Evolutionary conservation across 1,284 basidiomycete genomes (phyloP), one percentile per base, ranked within the genome.

Genomic region (Agaricales sp.): DNA sequence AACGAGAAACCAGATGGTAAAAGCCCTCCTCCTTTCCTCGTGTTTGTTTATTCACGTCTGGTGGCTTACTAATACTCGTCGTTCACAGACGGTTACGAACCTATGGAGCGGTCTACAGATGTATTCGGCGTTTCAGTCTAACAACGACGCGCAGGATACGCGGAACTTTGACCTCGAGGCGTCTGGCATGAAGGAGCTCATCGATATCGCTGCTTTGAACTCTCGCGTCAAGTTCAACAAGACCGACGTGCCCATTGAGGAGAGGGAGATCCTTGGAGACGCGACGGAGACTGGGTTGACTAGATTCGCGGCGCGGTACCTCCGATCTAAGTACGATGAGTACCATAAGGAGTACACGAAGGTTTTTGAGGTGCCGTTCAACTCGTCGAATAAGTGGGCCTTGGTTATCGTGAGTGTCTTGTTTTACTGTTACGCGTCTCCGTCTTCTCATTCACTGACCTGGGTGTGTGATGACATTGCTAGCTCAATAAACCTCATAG

Each of bases 381-480:
- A 84, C 58, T 80, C 80, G 13, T 76, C 74, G 11, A 82, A 82
- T 58, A 84, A 84, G 64, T 83, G 80, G 80, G 80, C 80, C 11
- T 59, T 83, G 50, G 78, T 79, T 37, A 79, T 82, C 30, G 80
- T 82, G 50, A 60, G 77, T 66, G 26, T 30, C 26, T 14, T 24
- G 19, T 47, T 30, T 50, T 43, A 44, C 13, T 41, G 11, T 4
- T 49, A n/a, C 48, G 19, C 4, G 45, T 43, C 22, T 43, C 47
- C 26, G 13, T 39, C 1, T 22, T 46, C 18, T 25, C 13, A 3
- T 38, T 45, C 3, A 30, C 14, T 30, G 26, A 6, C 6, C 26
- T 30, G 26, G 14, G n/a, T n/a, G n/a, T n/a, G n/a, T 30, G 14
- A 6, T 30, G 6, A 30, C 14, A 30, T 14, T 14, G 6, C 26